Base-by-base conservation (phyloP, 306 rosid genomes). In the Erythrophleum fordii region DNA sequence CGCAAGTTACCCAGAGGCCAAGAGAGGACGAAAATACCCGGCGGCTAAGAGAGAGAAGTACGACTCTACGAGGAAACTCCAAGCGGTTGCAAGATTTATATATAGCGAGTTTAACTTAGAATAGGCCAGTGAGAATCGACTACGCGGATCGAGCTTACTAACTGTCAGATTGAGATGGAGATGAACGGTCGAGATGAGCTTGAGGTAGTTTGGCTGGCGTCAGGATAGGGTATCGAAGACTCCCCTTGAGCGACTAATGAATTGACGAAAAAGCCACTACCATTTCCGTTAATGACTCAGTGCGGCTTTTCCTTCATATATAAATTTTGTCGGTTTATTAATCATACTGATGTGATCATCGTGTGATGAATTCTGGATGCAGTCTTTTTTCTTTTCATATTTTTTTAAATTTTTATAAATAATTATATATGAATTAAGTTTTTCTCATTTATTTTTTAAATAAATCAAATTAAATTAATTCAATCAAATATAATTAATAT, bases 151-250 rank as follows among this genome's bases (percentile, higher is more conserved):
- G 72, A 1, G 1, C 0, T 0, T 0, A 0, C 0, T 0, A 0
- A 0, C 87, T 88, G 94, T 94, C 41, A 72, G 96, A 92, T 92
- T 70, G 20, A 1, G 0, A 12, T 23, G 3, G 0, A 0, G 8
- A 60, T 22, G 76, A 35, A 90, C 89, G 89, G 89, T 70, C 0
- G 2, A 55, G 86, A 88, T 90, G 16, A 5, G 45, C 16, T 12
- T 64, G 2, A 75, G 3, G 48, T n/a, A 5, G 74, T 10, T 44
- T n/a, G 73, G 48, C 39, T 20, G 53, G 69, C 62, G 69, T n/a
- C 80, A 76, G 34, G 11, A 13, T 35, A 37, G 77, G 77, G 51
- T 16, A 34, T 74, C 34, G 52, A 42, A 14, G 86, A 9, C 56
- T 26, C 5, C 18, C 9, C 20, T 9, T 18, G 1, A 0, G 48